Evolutionary conservation across 129 eudicot species (phyloP), one percentile per base, ranked within the genome.

Genomic region (Tagetes patula): DNA sequence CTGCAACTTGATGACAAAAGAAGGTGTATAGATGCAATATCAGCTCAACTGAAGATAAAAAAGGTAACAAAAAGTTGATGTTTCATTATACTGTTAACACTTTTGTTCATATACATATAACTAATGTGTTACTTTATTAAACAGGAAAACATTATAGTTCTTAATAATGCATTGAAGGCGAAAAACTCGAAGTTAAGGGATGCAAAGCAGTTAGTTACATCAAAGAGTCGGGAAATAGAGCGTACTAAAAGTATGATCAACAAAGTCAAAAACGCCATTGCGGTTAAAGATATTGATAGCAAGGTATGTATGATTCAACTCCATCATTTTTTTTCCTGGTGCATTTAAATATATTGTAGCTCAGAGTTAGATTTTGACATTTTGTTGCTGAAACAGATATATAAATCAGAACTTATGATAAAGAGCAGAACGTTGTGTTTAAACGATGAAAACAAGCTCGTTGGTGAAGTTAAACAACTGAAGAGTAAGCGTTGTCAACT

Each of bases 391-490:
- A 72, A 56, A 13, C 89, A 90, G 94, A 81, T 85, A 64, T n/a
- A 41, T 43, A 32, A 59, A 31, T 50, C 80, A 85, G 89, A 85
- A 41, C 82, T 54, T 37, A 73, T 64, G 77, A 87, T 87, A 30
- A 70, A 81, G 75, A 82, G 77, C 40, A 87, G 85, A 62, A 31
- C 31, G 11, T 8, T 27, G 67, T 71, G 54, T 8, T 27, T 30
- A 60, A 75, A 81, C 47, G 91, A 90, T 65, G 91, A 87, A 76
- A 87, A 83, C 27, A 77, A 74, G 33, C 39, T 85, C 39, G 78
- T 83, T 74, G 84, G 81, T 41, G 84, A 90, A 80, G 87, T 90
- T 63, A 85, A 85, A 69, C 86, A 77, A 62, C 67, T 82, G 80
- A 90, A 80, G 71, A 77, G 76, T 33, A 78, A 71, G 34, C 83